Base-by-base conservation (phyloP, 2,329 filamentous ascomycete genomes). In the Pyricularia pennisetigena region DNA sequence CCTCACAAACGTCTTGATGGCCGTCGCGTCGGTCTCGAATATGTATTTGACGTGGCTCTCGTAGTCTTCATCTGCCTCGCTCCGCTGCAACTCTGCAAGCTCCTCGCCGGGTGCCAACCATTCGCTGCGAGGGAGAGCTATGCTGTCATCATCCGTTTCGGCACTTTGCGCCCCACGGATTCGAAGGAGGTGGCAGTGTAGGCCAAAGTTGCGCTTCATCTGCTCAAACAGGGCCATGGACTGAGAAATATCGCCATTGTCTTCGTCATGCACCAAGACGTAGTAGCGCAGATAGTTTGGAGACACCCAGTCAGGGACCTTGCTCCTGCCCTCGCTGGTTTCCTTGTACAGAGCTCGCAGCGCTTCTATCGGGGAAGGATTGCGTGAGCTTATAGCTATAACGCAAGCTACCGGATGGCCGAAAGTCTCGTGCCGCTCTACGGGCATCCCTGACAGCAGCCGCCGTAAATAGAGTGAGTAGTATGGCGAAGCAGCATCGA, bases 151-250 rank as follows among this genome's bases (percentile, higher is more conserved):
- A 76, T 98, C 95, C 1, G 93, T 94, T 71, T 94, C 88, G 49
- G 92, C 89, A 77, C 93, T 94, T 75, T 93, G 91, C 54, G 88
- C 90, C 74, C 92, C 96, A 72, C 94, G 87, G 66, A 99, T 81
- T 71, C 96, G 85, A 41, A 99, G 82, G 12, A 99, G 83, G 78
- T 99, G 95, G 76, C 95, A 99, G 78, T 99, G 94, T 65, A 98
- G 82, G 1, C 95, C 95, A 71, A 99, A 92, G 79, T 97, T 93
- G n/a, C 95, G 88, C 79, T 98, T 99, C 96, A 99, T 99, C 78
- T 97, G 93, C 73, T 99, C 95, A 78, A 97, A 99, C 30, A 98
- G 82, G 23, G 88, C 87, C 78, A 94, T 94, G 14, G 94, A 97
- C 78, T 93, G 91, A 54, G 88, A 87, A 70, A 98, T 97, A 76